Conservation (phyloP, 2,329 filamentous ascomycete genomes). For the Aureobasidium subglaciale region DNA sequence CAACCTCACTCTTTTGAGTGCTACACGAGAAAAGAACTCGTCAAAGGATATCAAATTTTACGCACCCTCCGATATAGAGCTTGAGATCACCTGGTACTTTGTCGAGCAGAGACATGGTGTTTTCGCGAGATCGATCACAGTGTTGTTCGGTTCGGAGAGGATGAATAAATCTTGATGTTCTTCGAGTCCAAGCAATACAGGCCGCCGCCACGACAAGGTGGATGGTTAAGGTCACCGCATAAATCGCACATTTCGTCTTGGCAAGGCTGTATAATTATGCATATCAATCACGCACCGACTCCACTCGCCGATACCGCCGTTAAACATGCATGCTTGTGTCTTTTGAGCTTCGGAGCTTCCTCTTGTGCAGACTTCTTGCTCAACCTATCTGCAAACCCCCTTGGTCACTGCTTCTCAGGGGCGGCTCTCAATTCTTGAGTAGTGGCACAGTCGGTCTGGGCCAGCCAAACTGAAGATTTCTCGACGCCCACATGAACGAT, state of each 20-base stretch:
- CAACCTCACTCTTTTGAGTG: too few species aligned
- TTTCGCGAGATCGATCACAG: background rate
- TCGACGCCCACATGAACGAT: background rate
- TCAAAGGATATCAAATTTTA: constrained; percentile 20
- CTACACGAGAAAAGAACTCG: constrained; percentile 5
- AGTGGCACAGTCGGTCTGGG: constrained; percentile 3
- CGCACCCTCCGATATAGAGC: constrained; percentile 74
- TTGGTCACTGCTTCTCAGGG: constrained; percentile 14
- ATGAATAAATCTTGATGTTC: background rate
- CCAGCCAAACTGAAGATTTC: background rate
- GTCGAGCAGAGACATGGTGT: constrained; percentile 53
- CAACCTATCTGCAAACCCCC: background rate
- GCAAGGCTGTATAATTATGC: background rate
- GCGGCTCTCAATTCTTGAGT: background rate
- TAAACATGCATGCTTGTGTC: background rate
- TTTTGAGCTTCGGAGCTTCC: background rate
- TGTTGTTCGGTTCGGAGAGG: background rate
- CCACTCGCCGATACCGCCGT: background rate
- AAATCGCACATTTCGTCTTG: background rate
- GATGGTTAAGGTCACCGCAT: background rate
- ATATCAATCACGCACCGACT: background rate
- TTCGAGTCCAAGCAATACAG: background rate
- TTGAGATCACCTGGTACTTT: constrained; percentile 62
- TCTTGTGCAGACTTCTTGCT: background rate
- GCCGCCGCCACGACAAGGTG: background rate